Base-by-base conservation (phyloP, 805 yeast genomes). In the Candida alai region DNA sequence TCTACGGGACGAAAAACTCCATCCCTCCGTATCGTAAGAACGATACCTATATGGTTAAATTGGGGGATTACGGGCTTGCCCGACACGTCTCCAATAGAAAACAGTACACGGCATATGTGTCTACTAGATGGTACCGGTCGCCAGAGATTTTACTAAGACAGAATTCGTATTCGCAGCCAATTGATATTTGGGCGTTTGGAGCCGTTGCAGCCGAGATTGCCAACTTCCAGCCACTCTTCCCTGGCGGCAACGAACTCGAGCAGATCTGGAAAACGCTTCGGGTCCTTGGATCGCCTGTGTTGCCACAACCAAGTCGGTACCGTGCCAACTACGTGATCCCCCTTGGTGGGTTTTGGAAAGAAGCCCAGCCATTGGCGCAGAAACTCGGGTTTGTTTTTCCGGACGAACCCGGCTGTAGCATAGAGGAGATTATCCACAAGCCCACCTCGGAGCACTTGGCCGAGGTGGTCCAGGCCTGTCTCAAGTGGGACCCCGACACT, bases 161-260 rank as follows among this genome's bases (percentile, higher is more conserved):
- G 42, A 70, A 69, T 4, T 62, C 57, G 47, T 81, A 84, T 49
- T 74, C 86, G 0, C 73, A 60, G 41, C 87, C 93, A 2, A 73
- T 82, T 23, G 95, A 84, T 60, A 73, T 84, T 21, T 84, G 95
- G 95, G 90, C 94, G 0, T 84, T 84, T 65, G 95, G 88, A 2
- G 73, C 80, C 28, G 86, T 84, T 24, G 86, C 84, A 2, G 74
- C 75, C 5, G 95, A 84, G 52, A 67, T 78, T 28, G 83, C 85
- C 15, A 78, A 78, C 28, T 77, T 84, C 47, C 54, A 68, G 23
- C 96, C 97, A 1, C 63, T 89, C 21, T 85, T 90, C 50, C 94
- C 96, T 0, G 97, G 97, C 0, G 52, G 69, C 11, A 74, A 79
- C 52, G 93, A 84, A 51, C 48, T 80, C 32, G 95, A 89, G 51